Evolutionary conservation across 78 protist genomes (phyloP), one percentile per base, ranked within the genome.

Genomic region (Capsaspora owczarzaki): DNA sequence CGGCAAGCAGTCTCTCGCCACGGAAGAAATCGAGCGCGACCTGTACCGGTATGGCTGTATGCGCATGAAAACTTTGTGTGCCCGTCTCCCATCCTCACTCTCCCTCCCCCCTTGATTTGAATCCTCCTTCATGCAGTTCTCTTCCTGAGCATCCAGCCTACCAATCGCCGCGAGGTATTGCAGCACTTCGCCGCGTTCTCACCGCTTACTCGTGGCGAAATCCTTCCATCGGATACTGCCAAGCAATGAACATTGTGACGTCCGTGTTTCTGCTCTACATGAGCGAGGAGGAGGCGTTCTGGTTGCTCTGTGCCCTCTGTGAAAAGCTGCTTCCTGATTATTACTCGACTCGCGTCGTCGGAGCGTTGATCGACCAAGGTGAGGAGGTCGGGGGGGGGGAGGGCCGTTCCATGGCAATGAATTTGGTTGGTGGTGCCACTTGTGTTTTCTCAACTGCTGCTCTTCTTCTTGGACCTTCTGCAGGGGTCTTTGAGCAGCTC

Each of bases 201-300:
- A 31, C 19, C 19, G 91, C 89, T 3, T 76, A 86, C 69, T 66
- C 86, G 33, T 49, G 75, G 46, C 46, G 85, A 29, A 88, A 88
- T 23, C 95, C 95, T 27, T 43, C 74, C 20, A 86, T 91, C 33
- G 95, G 95, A 0, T 91, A 91, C 74, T 91, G 95, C 82, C 79
- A 86, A 80, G 82, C 86, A 38, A 87, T 92, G 92, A 92, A 92
- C 83, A 84, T 89, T 31, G 84, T 92, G 4, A 82, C 89, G 14
- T 88, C 90, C 22, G 85, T 87, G 44, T 72, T 92, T 60, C 76
- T 92, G 40, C 76, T 92, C 35, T 87, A 86, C 33, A 74, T 82
- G 72, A 76, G 61, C 44, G 95, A 92, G 51, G 93, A 87, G 61
- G 84, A 85, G n/a, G 87, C 93, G 16, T 92, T 92, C 74, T 89